phyloP scores from a whole-genome alignment of 1,284 basidiomycete species.

The Ganoderma resinaceum region DNA sequence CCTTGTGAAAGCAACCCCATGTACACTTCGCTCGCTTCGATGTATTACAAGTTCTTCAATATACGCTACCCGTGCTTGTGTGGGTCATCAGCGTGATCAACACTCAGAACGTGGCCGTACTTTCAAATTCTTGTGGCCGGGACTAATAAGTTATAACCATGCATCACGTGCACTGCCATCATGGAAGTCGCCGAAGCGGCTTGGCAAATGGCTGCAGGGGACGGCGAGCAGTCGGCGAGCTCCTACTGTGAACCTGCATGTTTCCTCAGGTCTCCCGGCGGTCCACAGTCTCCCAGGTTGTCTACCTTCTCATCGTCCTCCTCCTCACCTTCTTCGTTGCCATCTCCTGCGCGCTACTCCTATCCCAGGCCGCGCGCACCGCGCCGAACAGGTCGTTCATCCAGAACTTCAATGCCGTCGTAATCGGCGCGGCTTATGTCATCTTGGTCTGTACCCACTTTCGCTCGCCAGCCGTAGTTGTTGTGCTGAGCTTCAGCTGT shows the following conservation, averaged over 20 bases:
- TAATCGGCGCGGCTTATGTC: conserved; percentile 70
- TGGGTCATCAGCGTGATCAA: not conserved
- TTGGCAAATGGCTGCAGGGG: no score
- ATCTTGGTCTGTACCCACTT: conserved; percentile 58
- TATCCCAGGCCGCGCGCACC: conserved; percentile 74
- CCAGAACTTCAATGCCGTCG: conserved; percentile 68
- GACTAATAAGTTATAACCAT: not conserved
- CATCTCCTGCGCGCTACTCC: conserved; percentile 66
- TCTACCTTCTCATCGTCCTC: conserved; percentile 62
- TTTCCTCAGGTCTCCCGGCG: conserved; percentile 36
- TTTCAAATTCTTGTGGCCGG: not conserved
- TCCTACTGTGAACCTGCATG: no score
- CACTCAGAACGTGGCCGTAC: not conserved
- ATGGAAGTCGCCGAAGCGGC: not conserved
- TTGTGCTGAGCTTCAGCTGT: not conserved
- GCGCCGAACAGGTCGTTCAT: conserved; percentile 57
- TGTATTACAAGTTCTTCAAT: no score
- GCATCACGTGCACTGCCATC: not conserved
- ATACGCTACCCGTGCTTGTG: not conserved
- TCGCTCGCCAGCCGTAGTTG: not conserved
- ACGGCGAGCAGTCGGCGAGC: not conserved
- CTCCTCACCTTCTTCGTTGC: conserved; percentile 60
- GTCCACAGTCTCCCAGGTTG: conserved; percentile 39
- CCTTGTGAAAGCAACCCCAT: no score
- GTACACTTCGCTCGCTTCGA: no score